These are phyloP conservation scores for Priceomyces melissophilus DNA, from an alignment of 805 yeast species.

Conservation along the genomic window DNA sequence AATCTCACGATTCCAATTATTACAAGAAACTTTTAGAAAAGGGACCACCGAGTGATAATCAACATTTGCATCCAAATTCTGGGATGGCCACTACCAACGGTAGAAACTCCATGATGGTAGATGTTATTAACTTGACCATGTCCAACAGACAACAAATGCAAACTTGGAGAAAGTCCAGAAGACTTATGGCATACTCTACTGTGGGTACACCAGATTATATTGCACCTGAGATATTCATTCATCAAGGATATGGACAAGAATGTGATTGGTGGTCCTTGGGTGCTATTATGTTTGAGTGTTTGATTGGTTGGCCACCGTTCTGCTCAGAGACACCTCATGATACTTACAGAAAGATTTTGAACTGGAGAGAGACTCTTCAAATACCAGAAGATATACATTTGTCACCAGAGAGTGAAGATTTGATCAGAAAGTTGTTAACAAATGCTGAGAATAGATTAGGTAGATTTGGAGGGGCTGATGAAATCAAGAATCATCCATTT, in stretches of 20 bases:
- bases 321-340: slow-evolving; percentile 94
- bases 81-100: slow-evolving; percentile 26
- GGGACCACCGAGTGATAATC: slow-evolving; percentile 39
- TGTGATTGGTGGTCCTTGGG: slow-evolving; percentile 99
- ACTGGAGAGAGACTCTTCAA: slow-evolving; percentile 83
- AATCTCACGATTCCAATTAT: slow-evolving; percentile 87
- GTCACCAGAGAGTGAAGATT: slow-evolving; percentile 84
- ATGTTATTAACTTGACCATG: slow-evolving; percentile 92
- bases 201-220: slow-evolving; percentile 96
- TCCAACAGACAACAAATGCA: slow-evolving; percentile 93
- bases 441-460: slow-evolving; percentile 80
- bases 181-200: slow-evolving; percentile 93
- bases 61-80: slow-evolving; percentile 24
- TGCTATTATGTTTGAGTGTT: slow-evolving; percentile 94
- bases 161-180: slow-evolving; percentile 90
- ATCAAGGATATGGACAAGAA: slow-evolving; percentile 94
- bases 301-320: slow-evolving; percentile 97
- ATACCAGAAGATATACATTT: slow-evolving; percentile 92
- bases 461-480: slow-evolving; percentile 87
- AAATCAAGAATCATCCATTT: slow-evolving; percentile 85
- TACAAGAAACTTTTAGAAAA: slow-evolving; percentile 75
- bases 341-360: slow-evolving; percentile 84
- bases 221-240: slow-evolving; percentile 90
- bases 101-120: slow-evolving; percentile 83
- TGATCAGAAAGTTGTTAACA: slow-evolving; percentile 72